Percentiles rank a stretch among this genome's conserved stretches.
Evolutionary conservation across 257 asterid species (phyloP).

Genomic region (Anisodus tanguticus): DNA sequence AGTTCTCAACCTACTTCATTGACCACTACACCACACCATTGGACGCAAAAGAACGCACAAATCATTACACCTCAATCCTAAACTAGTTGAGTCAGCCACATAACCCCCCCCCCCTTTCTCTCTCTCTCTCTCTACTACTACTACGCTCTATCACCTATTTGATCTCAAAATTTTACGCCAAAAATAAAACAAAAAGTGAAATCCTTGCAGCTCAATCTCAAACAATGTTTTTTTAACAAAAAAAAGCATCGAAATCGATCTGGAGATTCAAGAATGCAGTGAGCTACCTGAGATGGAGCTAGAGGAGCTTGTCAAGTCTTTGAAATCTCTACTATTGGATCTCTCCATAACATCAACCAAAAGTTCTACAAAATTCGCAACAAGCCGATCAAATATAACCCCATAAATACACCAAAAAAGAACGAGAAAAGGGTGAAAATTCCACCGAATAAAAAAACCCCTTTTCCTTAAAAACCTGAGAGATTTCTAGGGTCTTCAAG

Average conservation of each 20-base stretch:
- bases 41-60: not conserved
- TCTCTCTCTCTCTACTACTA: not conserved
- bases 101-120: not conserved
- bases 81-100: not conserved
- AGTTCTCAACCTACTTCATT: no score
- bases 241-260: not conserved
- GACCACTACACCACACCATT: no score
- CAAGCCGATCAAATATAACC: no score
- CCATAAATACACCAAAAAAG: not conserved
- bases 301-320: constrained; percentile 29
- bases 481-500: constrained; percentile 3
- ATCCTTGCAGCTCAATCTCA: constrained; percentile 9
- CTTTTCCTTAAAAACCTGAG: constrained; percentile 20
- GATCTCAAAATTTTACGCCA: not conserved
- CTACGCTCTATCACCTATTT: not conserved
- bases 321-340: constrained; percentile 28
- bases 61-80: constrained; percentile 21
- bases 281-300: constrained; percentile 33
- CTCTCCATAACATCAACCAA: constrained; percentile 32
- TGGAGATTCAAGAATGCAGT: constrained; percentile 2
- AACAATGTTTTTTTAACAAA: not conserved
- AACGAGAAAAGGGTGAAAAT: not conserved
- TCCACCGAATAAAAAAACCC: constrained; percentile 6
- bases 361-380: not conserved
- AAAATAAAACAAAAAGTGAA: not conserved